Percentiles rank a stretch among this genome's conserved stretches.
Evolutionary conservation across 139 green algal genomes (phyloP).

Genomic region (Chlorella sp.): DNA sequence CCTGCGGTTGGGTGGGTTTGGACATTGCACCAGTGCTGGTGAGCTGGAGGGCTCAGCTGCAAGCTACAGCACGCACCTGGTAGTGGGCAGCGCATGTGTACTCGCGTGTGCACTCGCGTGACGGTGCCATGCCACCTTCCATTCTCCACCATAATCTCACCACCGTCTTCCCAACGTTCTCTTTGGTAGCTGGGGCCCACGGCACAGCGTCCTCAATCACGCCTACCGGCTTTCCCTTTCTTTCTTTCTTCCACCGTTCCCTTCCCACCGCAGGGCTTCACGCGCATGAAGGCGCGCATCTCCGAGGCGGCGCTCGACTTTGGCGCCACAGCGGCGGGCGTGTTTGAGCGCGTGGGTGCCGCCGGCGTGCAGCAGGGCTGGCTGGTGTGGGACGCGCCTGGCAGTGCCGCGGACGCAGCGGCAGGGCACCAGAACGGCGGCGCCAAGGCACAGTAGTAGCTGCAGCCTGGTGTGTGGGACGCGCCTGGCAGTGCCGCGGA

Average conservation of each 20-base stretch:
- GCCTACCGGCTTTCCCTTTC: background rate
- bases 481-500: background rate
- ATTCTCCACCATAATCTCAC: too few species aligned
- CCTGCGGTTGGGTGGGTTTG: background rate
- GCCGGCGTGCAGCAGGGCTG: background rate
- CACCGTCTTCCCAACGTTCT: background rate
- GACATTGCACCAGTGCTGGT: background rate
- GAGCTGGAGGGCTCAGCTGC: background rate
- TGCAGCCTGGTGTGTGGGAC: too few species aligned
- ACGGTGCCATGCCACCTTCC: too few species aligned
- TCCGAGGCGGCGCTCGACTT: conserved; percentile 25
- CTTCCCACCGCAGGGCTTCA: conserved; percentile 2
- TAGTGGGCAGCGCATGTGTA: too few species aligned
- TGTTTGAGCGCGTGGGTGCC: conserved; percentile 9
- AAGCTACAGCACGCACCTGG: too few species aligned
- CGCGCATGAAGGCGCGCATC: conserved; percentile 2
- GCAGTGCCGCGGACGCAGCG: background rate
- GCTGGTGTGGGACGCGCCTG: conserved; percentile 4
- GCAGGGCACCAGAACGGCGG: background rate
- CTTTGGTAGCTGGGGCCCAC: background rate
- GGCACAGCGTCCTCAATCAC: background rate
- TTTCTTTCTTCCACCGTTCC: background rate
- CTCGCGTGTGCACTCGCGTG: too few species aligned
- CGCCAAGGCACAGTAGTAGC: too few species aligned
- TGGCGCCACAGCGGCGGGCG: conserved; percentile 2